Conservation (phyloP, 306 rosid species). For the Prunus campanulata region DNA sequence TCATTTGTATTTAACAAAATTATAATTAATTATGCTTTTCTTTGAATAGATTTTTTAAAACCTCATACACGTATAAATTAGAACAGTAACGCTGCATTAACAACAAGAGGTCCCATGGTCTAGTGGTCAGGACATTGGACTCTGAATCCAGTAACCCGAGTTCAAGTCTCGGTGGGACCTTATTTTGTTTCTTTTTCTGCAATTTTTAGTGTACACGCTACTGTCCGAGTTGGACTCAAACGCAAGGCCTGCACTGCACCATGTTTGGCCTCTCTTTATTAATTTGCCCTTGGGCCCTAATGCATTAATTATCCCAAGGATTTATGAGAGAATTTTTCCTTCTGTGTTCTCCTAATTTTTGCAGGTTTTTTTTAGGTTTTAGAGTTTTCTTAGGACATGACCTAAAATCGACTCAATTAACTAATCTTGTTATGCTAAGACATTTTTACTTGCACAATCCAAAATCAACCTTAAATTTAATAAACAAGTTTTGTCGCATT, state of each 20-base stretch:
- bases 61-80: neutral
- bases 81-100: fast-evolving
- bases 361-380: neutral
- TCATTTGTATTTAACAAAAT: too few relatives aligned
- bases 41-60: neutral
- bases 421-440: neutral
- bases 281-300: neutral
- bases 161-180: constrained; percentile 79
- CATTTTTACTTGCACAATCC: neutral
- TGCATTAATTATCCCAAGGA: neutral
- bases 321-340: too few relatives aligned
- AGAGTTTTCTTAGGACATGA: neutral
- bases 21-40: neutral
- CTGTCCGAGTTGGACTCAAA: too few relatives aligned
- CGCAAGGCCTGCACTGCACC: too few relatives aligned
- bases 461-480: neutral
- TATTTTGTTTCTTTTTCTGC: neutral
- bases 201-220: too few relatives aligned
- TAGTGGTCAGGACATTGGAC: constrained; percentile 76
- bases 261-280: too few relatives aligned
- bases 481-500: neutral
- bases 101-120: constrained; percentile 40
- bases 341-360: neutral
- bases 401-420: neutral
- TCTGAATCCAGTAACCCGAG: constrained; percentile 50